phyloP scores from a whole-genome alignment of 2,329 filamentous ascomycete species.

The Diaporthe helianthi region DNA sequence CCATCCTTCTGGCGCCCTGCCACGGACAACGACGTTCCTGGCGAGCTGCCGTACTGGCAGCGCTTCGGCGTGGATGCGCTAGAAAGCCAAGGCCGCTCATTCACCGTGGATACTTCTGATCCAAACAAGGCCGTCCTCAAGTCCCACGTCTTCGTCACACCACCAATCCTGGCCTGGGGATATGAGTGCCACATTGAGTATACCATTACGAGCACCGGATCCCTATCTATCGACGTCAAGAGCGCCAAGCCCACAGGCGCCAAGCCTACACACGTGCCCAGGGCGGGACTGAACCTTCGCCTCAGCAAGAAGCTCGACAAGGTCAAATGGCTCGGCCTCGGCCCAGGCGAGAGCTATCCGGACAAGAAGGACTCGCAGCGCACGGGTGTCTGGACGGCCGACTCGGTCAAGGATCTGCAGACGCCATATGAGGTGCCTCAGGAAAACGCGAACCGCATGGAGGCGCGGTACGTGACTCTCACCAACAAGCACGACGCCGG shows the following conservation, averaged over 20 bases:
- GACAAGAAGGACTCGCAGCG: slow-evolving; percentile 66
- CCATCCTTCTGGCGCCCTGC: slow-evolving; percentile 68
- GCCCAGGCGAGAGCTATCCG: slow-evolving; percentile 68
- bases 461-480: slow-evolving; percentile 61
- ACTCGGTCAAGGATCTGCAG: slow-evolving; percentile 57
- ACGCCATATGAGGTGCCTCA: slow-evolving; percentile 71
- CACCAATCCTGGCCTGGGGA: slow-evolving; percentile 68
- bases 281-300: slow-evolving; percentile 66
- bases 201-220: slow-evolving; percentile 54
- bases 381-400: slow-evolving; percentile 55
- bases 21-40: slow-evolving; percentile 69
- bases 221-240: slow-evolving; percentile 53
- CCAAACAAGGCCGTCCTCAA: slow-evolving; percentile 47
- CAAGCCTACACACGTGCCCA: slow-evolving; percentile 62
- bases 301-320: slow-evolving; percentile 54
- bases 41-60: slow-evolving; percentile 64
- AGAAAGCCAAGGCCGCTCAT: slow-evolving; percentile 54
- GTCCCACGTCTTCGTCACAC: slow-evolving; percentile 59
- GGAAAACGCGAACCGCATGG: slow-evolving; percentile 70
- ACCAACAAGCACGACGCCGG: slow-evolving; percentile 40
- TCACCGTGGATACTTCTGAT: slow-evolving; percentile 40
- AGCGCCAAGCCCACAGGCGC: slow-evolving; percentile 55
- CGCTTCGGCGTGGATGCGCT: slow-evolving; percentile 56
- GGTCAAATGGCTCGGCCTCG: slow-evolving; percentile 67
- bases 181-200: slow-evolving; percentile 58